Evolutionary conservation across 2,329 filamentous ascomycete genomes (phyloP).

Genomic region (Pestalotiopsis fici): DNA sequence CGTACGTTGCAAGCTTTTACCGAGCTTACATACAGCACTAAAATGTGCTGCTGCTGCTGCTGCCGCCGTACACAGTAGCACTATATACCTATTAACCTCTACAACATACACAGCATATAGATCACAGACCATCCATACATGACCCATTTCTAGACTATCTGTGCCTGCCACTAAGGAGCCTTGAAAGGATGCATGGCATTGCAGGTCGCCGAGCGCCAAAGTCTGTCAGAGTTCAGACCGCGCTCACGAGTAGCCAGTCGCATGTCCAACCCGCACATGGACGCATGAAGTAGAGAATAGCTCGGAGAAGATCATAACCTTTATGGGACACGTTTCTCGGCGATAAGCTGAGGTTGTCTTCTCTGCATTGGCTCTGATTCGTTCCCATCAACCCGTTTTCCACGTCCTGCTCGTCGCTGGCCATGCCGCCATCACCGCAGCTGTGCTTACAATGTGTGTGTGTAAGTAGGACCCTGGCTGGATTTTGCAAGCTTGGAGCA

Average conservation of each 20-base stretch:
- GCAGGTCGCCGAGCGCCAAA: neutral
- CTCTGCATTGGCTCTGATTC: neutral
- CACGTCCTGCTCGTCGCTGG: neutral
- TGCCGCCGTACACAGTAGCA: too few relatives aligned
- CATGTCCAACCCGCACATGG: neutral
- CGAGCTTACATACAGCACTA: too few relatives aligned
- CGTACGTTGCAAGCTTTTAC: too few relatives aligned
- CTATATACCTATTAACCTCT: too few relatives aligned
- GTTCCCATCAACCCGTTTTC: neutral
- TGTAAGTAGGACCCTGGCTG: neutral
- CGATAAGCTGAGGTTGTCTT: neutral
- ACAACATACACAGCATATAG: too few relatives aligned
- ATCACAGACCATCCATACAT: too few relatives aligned
- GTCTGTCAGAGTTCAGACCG: neutral
- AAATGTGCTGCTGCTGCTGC: too few relatives aligned
- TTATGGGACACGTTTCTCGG: neutral
- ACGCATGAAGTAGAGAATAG: neutral
- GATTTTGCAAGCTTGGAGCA: neutral
- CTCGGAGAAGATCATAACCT: neutral
- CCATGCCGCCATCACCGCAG: neutral
- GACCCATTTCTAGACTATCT: neutral
- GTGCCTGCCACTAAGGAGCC: neutral
- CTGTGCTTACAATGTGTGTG: too few relatives aligned
- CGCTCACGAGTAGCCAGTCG: neutral
- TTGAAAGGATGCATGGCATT: neutral